Evolutionary conservation across 257 asterid species (phyloP), one percentile per base, ranked within the genome.

Genomic region (Nicotiana obtusifolia): DNA sequence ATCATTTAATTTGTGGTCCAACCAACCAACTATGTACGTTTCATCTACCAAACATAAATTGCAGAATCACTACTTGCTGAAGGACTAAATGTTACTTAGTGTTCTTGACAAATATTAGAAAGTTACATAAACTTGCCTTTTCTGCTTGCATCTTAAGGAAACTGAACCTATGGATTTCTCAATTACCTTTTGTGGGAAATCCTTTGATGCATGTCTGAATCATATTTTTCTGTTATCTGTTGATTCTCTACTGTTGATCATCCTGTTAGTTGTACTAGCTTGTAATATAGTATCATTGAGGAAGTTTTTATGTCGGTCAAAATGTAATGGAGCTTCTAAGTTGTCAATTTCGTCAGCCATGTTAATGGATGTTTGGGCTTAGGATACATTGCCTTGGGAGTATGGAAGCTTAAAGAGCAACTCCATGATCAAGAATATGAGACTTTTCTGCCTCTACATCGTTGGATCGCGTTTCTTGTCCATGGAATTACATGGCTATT

Each of bases 401-500:
- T 26, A 68, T 68, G 77, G 77, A 68, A 35, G 30, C 54, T 68
- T 19, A 68, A 68, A 68, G 56, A n/a, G 5, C 56, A 68, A 7
- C 10, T 19, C 56, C 31, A 68, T 37, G 47, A 37, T 37, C 11
- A 37, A 10, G 19, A 68, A 68, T n/a, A 37, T n/a, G 31, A 68
- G 11, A 2, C 16, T 68, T 2, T 68, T n/a, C 4, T 76, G 20
- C 82, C 78, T 68, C 62, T 71, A 28, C 71, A 68, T 53, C n/a
- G 47, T 28, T 81, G 84, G 84, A 10, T 59, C 33, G 7, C 17
- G 15, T 13, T 66, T 61, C 64, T 64, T 20, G 33, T 83, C 13
- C 83, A 83, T 78, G 83, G 86, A 30, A 24, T 83, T 24, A 83
- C 83, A 33, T 83, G 86, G 86, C 10, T 78, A 66, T 53, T 83